Conservation (phyloP, 345 rosid genomes). For the Dovyalis caffra region DNA sequence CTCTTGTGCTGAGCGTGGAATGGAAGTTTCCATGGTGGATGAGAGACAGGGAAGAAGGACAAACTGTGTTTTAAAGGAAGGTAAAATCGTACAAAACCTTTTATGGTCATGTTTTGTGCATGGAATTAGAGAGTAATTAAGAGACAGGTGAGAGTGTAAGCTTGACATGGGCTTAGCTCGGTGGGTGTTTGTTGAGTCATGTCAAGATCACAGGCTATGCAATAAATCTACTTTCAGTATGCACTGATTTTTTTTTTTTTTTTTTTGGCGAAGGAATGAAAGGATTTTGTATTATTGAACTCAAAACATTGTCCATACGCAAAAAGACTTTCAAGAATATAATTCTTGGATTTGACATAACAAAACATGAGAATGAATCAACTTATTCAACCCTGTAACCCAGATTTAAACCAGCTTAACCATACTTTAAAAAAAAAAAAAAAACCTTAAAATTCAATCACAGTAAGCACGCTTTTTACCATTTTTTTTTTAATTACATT, state of each 20-base stretch:
- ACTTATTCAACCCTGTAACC: no score
- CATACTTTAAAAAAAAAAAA: no score
- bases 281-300: not conserved
- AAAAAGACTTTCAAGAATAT: no score
- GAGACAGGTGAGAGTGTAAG: conserved; percentile 17
- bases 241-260: not conserved
- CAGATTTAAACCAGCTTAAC: no score
- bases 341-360: not conserved
- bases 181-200: conserved; percentile 34
- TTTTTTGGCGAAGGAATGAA: not conserved
- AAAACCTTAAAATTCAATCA: no score
- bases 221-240: not conserved
- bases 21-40: conserved; percentile 17
- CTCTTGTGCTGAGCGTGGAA: conserved; percentile 7
- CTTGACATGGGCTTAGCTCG: conserved; percentile 21
- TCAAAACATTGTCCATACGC: not conserved
- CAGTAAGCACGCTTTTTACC: no score
- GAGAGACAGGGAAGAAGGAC: not conserved
- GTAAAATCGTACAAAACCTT: not conserved
- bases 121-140: conserved; percentile 21
- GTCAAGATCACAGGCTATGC: not conserved
- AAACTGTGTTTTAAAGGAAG: conserved; percentile 19
- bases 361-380: no score
- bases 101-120: conserved; percentile 20
- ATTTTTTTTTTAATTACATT: no score